A percentile compares a stretch with the other conserved stretches of the same genome.
phyloP scores from a whole-genome alignment of 208 protist species.

The Acanthamoeba royreba region DNA sequence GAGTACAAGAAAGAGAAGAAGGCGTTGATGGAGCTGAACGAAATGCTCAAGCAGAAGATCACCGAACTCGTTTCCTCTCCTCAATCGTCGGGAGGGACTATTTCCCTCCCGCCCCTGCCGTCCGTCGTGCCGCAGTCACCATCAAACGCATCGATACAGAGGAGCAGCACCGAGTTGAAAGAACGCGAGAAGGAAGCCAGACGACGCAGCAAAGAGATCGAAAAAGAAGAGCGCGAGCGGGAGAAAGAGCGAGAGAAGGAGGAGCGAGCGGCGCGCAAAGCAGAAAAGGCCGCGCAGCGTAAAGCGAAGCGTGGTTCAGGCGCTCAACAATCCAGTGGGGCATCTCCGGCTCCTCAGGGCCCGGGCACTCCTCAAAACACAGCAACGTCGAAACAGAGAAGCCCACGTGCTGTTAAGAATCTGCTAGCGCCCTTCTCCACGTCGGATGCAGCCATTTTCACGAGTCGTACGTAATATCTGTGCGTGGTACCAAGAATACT shows the following conservation, averaged over 20 bases:
- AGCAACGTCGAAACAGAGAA: no score
- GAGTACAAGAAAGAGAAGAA: not conserved
- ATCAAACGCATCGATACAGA: no score
- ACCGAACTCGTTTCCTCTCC: not conserved
- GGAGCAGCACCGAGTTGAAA: no score
- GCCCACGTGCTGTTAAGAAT: no score
- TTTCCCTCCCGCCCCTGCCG: not conserved
- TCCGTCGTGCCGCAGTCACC: no score
- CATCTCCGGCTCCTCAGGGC: not conserved
- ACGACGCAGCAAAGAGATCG: not conserved
- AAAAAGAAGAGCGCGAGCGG: not conserved
- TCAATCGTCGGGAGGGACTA: not conserved
- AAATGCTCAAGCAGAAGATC: conserved; percentile 6
- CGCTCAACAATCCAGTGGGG: not conserved
- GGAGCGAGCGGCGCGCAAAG: not conserved
- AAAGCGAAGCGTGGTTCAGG: not conserved
- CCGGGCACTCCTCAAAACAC: no score
- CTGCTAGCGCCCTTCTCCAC: no score
- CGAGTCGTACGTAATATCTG: no score
- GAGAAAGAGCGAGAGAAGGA: not conserved
- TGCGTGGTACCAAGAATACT: no score
- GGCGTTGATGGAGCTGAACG: not conserved
- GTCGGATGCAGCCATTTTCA: no score
- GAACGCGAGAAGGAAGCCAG: no score
- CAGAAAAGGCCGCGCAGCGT: not conserved